Base-by-base conservation (phyloP, 805 yeast species). In the Pichia thaimueangensis region DNA sequence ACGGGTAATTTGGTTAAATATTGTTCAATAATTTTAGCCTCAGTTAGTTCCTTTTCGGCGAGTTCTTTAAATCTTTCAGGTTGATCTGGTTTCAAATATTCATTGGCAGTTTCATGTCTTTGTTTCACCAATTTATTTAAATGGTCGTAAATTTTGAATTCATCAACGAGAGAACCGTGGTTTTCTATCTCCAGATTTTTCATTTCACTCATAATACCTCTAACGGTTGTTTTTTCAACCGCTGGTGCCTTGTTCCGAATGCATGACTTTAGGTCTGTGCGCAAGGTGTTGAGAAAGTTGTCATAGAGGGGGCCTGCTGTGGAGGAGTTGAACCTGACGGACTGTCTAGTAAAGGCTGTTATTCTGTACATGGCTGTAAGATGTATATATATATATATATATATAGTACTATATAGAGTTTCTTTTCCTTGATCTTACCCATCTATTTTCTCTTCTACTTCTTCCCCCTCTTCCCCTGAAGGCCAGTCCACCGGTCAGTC, bases 41-140 rank as follows among this genome's bases (percentile, higher is more conserved):
- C 74, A 42, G 64, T 53, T 17, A 63, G 46, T 54, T 70, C 76
- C 35, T 59, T 62, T 21, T 54, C 50, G 5, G 65, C 69, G 29
- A 63, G 50, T 35, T 63, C 64, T 22, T 59, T 59, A 39, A 68
- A 68, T 46, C 69, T 57, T 45, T 69, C 74, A n/a, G 65, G 63
- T 20, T 70, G 54, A 15, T 67, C 63, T 30, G 63, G 67, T 35
- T 62, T 58, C 37, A 57, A 41, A 47, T 66, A 70, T 42, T 64
- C 65, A 6, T 47, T 53, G 15, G 69, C 68, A 4, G 72, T 60
- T 11, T 59, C 59, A 24, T 51, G 48, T 48, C 76, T 59, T 45
- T 70, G 70, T 40, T 64, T 68, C 40, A 62, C 54, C 67, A 70
- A 60, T 42, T 67, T 67, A 27, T 45, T 37, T 11, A 64, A 47